These are phyloP conservation scores for Exutisphaerella laricina DNA, from an alignment of 2,329 filamentous ascomycete genomes.

Conservation along the genomic window DNA sequence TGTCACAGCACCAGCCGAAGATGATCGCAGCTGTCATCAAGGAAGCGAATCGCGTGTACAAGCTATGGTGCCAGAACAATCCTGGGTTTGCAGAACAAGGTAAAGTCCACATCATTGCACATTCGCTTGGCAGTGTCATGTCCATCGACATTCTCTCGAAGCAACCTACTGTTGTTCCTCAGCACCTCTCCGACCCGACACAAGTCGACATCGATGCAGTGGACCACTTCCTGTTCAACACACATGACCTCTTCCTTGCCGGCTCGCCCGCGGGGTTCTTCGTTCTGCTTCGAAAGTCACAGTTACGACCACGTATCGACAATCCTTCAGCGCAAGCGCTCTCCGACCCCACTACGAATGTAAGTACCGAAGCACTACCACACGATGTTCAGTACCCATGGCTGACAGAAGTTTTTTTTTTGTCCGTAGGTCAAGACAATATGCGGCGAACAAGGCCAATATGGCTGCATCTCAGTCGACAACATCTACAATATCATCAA, in stretches of 20 bases:
- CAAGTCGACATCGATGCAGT: constrained; percentile 32
- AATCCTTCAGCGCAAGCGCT: constrained; percentile 71
- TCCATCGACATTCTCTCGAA: constrained; percentile 83
- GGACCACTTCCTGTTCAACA: constrained; percentile 79
- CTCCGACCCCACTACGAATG: constrained; percentile 48
- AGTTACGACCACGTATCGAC: constrained; percentile 69
- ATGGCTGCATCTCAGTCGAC: constrained; percentile 88
- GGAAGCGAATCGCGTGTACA: constrained; percentile 94
- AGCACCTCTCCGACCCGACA: constrained; percentile 32
- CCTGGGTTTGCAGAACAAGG: constrained; percentile 72
- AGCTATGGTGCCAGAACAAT: constrained; percentile 91
- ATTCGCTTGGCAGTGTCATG: constrained; percentile 93
- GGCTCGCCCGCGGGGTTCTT: constrained; percentile 94
- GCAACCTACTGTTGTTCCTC: constrained; percentile 69
- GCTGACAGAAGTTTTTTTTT: too few species aligned
- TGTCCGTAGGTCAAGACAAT: too few species aligned
- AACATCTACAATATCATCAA: constrained; percentile 94
- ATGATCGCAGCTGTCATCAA: constrained; percentile 85
- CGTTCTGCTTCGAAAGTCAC: constrained; percentile 69
- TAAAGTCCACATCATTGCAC: constrained; percentile 84
- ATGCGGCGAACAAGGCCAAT: constrained; percentile 70
- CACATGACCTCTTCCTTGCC: constrained; percentile 78
- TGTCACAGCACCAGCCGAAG: constrained; percentile 90
- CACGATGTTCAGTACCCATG: too few species aligned
- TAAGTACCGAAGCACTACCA: too few species aligned